Evolutionary conservation across 352 stramenopile genomes (phyloP), one percentile per base, ranked within the genome.

Genomic region (Phytophthora aleatoria): DNA sequence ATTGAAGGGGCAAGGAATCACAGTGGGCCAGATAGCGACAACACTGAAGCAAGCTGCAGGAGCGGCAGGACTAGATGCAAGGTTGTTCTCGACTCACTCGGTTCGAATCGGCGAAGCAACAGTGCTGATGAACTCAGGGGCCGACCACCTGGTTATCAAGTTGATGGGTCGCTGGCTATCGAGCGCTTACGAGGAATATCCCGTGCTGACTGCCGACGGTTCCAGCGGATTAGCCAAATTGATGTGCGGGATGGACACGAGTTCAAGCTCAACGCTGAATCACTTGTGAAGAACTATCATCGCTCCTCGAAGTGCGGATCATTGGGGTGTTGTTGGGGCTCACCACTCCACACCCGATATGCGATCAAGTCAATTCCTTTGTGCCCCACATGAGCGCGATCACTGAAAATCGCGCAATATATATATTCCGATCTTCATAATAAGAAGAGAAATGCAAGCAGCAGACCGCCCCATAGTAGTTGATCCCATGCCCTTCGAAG

Each of bases 401-500:
- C 30, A 5, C 7, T 33, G 30, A 33, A 33, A 33, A 33, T 45
- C 5, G 15, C n/a, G n/a, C 13, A 45, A 45, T 45, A 27, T n/a
- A n/a, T n/a, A n/a, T n/a, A 64, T 9, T 70, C 49, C 6, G 54
- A 61, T 45, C 54, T 41, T 1, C 54, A 24, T 7, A 70, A 16
- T 1, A 70, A 31, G 20, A 64, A 64, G 33, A 70, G 60, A 12
- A 57, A 64, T 0, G 6, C 50, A 8, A 61, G 49, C 20, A 64
- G 50, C 26, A 70, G 31, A 0, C 61, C 48, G 43, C 50, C 62
- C 62, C 50, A 70, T 7, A 69, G 6, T 30, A 63, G 31, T 28
- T 28, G 26, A 35, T 15, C 28, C 13, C 44, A 26, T 30, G 24
- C n/a, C 2, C 13, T 3, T 5, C 4, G 27, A 15, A 51, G 28